A percentile compares a stretch with the other conserved stretches of the same genome.
Conservation (phyloP, 2,329 filamentous ascomycete genomes). For the Scedosporium minutisporum region DNA sequence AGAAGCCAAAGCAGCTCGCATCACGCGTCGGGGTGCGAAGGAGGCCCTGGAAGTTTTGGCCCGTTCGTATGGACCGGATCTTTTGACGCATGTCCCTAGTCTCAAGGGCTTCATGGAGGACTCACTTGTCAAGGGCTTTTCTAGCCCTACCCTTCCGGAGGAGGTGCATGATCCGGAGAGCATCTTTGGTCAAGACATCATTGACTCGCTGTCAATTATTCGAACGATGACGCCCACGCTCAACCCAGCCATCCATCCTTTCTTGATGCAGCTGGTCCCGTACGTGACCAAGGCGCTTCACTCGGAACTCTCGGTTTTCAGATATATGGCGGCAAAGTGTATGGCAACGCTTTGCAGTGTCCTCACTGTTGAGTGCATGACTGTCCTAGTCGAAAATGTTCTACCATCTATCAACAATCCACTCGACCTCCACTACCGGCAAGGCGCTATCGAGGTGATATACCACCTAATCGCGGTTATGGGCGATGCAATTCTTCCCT, state of each 20-base stretch:
- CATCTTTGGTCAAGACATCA: slow-evolving; percentile 78
- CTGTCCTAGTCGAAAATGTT: slow-evolving; percentile 85
- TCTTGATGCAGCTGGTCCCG: slow-evolving; percentile 75
- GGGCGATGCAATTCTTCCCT: slow-evolving; percentile 91
- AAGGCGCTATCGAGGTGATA: slow-evolving; percentile 89
- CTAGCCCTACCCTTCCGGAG: slow-evolving; percentile 48
- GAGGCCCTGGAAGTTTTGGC: slow-evolving; percentile 86
- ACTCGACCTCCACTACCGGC: slow-evolving; percentile 76
- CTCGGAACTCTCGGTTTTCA: slow-evolving; percentile 80
- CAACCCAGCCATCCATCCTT: slow-evolving; percentile 62
- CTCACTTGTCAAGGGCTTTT: slow-evolving; percentile 67
- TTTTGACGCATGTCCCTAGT: slow-evolving; percentile 79
- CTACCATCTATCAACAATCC: slow-evolving; percentile 87
- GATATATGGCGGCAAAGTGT: slow-evolving; percentile 95
- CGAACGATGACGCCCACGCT: slow-evolving; percentile 90
- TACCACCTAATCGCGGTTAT: slow-evolving; percentile 98
- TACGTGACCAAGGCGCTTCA: slow-evolving; percentile 80
- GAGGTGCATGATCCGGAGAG: slow-evolving; percentile 66
- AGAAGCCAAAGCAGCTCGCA: slow-evolving; percentile 79
- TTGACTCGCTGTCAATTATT: slow-evolving; percentile 88
- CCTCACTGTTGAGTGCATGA: slow-evolving; percentile 92
- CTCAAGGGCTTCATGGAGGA: slow-evolving; percentile 71
- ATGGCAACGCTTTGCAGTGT: slow-evolving; percentile 96
- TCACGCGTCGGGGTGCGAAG: slow-evolving; percentile 87
- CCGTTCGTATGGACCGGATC: slow-evolving; percentile 61